Evolutionary conservation across 2,329 filamentous ascomycete species (phyloP), one percentile per base, ranked within the genome.

Genomic region (Chaetomium olivaceum): DNA sequence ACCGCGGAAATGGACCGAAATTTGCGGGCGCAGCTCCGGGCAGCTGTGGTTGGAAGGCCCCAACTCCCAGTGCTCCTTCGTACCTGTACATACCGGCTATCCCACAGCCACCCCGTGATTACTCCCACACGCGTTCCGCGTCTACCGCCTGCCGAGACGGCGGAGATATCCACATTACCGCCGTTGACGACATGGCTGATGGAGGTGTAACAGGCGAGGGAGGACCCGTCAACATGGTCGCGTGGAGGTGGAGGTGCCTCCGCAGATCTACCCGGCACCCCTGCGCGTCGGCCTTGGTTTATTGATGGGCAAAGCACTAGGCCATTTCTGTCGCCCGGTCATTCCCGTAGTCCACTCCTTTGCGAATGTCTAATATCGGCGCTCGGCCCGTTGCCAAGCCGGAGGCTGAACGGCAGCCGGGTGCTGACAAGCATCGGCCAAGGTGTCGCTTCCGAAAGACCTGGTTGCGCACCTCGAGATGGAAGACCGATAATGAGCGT

Each of bases 321-420:
- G 52, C 57, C 31, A 19, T 23, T 39, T 58, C 51, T 3, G 55
- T 51, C 21, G 54, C 8, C 9, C 16, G 23, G 46, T 39, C 58
- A 60, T 52, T 52, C n/a, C 27, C 33, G 27, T 3, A 31, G 51
- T 33, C 58, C 46, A 51, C 46, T 36, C 58, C 43, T 39, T 11
- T 33, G 27, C 46, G 31, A 7, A 25, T 31, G n/a, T 48, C 19
- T 52, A 48, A 36, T 55, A 12, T 56, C 61, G 60, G 64, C 8
- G 50, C 6, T 23, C 56, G 55, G 29, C 55, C 58, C 58, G 58
- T 23, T 48, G 65, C 62, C 65, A 67, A 67, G 65, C 58, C 48
- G 52, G 55, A 19, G 57, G 12, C 48, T 52, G 27, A 12, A 54
- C 29, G 31, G 58, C 8, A 21, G 33, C 7, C 39, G 39, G 39